phyloP scores from a whole-genome alignment of 768 basidiomycete genomes.

The Agaricus blazei region DNA sequence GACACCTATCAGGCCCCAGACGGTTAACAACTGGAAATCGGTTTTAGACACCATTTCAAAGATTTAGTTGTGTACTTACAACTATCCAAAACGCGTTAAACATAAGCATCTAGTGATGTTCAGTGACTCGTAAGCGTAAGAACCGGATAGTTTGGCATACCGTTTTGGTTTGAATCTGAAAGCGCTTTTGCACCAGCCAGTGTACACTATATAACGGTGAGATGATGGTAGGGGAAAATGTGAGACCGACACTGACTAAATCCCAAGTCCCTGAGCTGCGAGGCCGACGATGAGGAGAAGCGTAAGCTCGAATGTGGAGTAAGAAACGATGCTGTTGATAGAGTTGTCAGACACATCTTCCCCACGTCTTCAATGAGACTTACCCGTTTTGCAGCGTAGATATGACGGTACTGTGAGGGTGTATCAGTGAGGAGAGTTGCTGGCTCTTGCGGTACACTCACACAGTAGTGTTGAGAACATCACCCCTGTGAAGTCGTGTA shows the following conservation, averaged over 20 bases:
- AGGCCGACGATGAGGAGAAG: conserved; percentile 64
- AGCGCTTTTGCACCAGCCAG: conserved; percentile 67
- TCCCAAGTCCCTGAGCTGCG: conserved; percentile 57
- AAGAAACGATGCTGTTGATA: conserved; percentile 51
- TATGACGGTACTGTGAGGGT: conserved; percentile 53
- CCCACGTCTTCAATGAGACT: neutral
- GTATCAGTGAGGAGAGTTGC: neutral
- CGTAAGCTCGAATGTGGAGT: conserved; percentile 69
- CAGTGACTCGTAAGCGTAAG: neutral
- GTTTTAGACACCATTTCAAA: neutral
- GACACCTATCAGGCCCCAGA: conserved; percentile 78
- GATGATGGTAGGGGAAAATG: neutral
- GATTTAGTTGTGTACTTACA: conserved; percentile 25
- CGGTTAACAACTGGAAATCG: conserved; percentile 44
- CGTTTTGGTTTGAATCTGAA: conserved; percentile 57
- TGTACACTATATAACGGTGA: conserved; percentile 37
- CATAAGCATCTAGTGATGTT: conserved; percentile 49
- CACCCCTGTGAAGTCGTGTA: conserved; percentile 43
- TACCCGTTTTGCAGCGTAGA: conserved; percentile 69
- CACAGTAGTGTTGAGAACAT: conserved; percentile 74
- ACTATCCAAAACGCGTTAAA: conserved; percentile 74
- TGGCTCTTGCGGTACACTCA: conserved; percentile 23
- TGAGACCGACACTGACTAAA: conserved; percentile 45
- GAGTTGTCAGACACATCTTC: neutral
- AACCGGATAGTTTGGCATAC: conserved; percentile 21